Evolutionary conservation across 2,329 filamentous ascomycete species (phyloP).

Genomic region (Aschersonia sp.): DNA sequence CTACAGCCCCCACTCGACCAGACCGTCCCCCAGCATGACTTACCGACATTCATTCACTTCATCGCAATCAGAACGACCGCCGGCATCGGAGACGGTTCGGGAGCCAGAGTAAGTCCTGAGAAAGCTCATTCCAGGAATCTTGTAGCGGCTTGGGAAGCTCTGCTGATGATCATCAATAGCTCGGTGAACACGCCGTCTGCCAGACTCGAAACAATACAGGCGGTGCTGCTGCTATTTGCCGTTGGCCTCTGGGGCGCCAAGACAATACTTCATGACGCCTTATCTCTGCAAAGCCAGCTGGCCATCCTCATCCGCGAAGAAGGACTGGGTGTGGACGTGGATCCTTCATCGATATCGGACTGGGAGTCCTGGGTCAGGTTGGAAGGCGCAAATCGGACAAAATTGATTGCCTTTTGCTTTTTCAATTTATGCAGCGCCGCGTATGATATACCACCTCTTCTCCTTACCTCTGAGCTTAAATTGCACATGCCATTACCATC

Average conservation of each 20-base stretch:
- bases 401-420: constrained; percentile 45
- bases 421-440: constrained; percentile 48
- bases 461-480: constrained; percentile 45
- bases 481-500: constrained; percentile 38
- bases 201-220: constrained; percentile 49
- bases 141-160: neutral
- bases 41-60: constrained; percentile 45
- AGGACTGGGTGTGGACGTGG: constrained; percentile 33
- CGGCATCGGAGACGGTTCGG: constrained; percentile 42
- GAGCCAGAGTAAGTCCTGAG: constrained; percentile 41
- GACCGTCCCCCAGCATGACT: constrained; percentile 40
- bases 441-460: constrained; percentile 42
- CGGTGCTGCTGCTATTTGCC: constrained; percentile 44
- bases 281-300: constrained; percentile 43
- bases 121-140: neutral
- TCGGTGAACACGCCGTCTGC: constrained; percentile 44
- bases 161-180: constrained; percentile 15
- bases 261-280: constrained; percentile 41
- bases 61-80: constrained; percentile 39
- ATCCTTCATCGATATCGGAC: constrained; percentile 28
- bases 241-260: constrained; percentile 47
- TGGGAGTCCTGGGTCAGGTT: constrained; percentile 47
- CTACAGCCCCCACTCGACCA: constrained; percentile 44
- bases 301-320: constrained; percentile 44
- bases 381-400: constrained; percentile 42